Conservation (phyloP, 1,284 basidiomycete genomes). For the Ceratobasidium sp. region DNA sequence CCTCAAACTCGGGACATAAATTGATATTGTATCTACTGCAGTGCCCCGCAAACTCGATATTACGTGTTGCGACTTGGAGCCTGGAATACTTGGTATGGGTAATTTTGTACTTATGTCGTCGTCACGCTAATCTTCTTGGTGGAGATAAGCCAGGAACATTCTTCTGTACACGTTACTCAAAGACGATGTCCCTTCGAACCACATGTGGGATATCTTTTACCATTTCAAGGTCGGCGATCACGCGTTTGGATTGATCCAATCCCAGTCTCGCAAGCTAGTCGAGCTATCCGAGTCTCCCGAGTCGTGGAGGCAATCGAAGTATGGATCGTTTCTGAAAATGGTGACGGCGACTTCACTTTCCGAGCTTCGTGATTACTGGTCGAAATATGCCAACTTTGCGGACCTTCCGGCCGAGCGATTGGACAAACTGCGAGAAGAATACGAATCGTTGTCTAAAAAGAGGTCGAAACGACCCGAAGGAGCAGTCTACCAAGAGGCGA, state of each 20-base stretch:
- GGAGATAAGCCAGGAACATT: slow-evolving; percentile 61
- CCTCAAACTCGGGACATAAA: not conserved
- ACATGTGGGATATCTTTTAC: slow-evolving; percentile 65
- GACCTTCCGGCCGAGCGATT: slow-evolving; percentile 48
- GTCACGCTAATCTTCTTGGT: not conserved
- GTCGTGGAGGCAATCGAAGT: slow-evolving; percentile 64
- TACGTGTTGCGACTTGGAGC: slow-evolving; percentile 58
- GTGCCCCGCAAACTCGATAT: slow-evolving; percentile 65
- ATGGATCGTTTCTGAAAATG: slow-evolving; percentile 61
- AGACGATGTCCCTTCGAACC: slow-evolving; percentile 53
- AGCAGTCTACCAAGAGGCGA: slow-evolving; percentile 34
- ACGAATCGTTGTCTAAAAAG: slow-evolving; percentile 7
- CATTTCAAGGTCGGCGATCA: slow-evolving; percentile 55
- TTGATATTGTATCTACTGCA: slow-evolving; percentile 46
- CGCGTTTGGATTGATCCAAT: slow-evolving; percentile 60
- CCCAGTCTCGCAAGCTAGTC: slow-evolving; percentile 66
- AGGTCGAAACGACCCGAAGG: not conserved
- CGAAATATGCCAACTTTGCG: slow-evolving; percentile 57
- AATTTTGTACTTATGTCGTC: not conserved
- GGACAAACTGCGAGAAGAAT: slow-evolving; percentile 26
- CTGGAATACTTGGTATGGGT: slow-evolving; percentile 65
- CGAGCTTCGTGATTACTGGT: slow-evolving; percentile 64
- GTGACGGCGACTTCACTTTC: slow-evolving; percentile 61
- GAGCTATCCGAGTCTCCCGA: slow-evolving; percentile 58
- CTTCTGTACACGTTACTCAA: slow-evolving; percentile 60